These are phyloP conservation scores for Pugionium cornutum DNA, from an alignment of 345 rosid genomes.

Conservation along the genomic window DNA sequence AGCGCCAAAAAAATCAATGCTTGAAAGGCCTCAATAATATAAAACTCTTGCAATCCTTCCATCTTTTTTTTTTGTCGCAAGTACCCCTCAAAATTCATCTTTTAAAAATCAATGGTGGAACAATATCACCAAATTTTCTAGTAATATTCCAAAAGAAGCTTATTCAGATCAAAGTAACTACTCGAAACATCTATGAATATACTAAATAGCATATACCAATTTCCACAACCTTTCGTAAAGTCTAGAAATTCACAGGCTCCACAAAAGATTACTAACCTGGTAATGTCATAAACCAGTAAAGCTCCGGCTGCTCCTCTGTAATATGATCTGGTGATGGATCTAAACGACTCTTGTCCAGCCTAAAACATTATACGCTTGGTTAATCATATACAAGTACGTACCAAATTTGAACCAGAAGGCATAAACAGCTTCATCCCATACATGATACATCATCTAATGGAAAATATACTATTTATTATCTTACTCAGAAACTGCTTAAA, in stretches of 20 bases:
- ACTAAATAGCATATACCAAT: not conserved
- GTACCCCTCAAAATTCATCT: no score
- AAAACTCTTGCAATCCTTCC: conserved; percentile 9
- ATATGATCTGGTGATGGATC: conserved; percentile 95
- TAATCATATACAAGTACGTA: not conserved
- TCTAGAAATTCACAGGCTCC: no score
- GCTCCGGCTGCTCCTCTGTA: conserved; percentile 99
- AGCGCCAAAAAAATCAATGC: conserved; percentile 1
- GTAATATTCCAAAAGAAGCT: not conserved
- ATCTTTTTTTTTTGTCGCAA: not conserved
- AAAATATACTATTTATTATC: no score
- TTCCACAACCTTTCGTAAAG: not conserved
- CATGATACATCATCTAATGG: no score
- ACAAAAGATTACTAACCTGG: conserved; percentile 53
- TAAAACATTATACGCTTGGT: conserved; percentile 30
- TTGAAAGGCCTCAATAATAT: not conserved
- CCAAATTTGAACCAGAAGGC: not conserved
- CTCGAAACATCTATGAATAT: not conserved
- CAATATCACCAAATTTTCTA: no score
- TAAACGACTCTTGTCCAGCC: conserved; percentile 98
- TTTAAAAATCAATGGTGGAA: not conserved
- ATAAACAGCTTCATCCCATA: no score
- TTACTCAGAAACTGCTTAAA: no score
- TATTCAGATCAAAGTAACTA: conserved; percentile 5
- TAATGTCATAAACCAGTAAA: conserved; percentile 88